phyloP scores from a whole-genome alignment of 78 protist species.

The Corallochytrium limacisporum region DNA sequence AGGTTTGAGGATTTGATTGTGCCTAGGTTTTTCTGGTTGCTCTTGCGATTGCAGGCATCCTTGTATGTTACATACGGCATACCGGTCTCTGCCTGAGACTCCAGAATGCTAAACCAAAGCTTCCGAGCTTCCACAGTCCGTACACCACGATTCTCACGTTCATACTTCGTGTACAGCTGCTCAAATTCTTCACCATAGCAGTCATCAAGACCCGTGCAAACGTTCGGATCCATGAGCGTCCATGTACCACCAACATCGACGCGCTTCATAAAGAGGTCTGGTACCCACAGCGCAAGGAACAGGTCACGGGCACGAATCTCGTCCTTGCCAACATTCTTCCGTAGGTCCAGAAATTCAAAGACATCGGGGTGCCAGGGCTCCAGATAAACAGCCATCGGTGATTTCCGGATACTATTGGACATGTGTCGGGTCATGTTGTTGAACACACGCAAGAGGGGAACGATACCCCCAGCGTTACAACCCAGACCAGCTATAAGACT shows the following conservation, averaged over 20 bases:
- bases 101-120: slow-evolving; percentile 83
- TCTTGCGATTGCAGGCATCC: slow-evolving; percentile 86
- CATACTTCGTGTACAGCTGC: slow-evolving; percentile 63
- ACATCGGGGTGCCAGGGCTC: slow-evolving; percentile 98
- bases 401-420: slow-evolving; percentile 67
- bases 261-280: slow-evolving; percentile 93
- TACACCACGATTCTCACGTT: neutral
- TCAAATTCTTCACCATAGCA: slow-evolving; percentile 73
- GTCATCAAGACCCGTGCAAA: slow-evolving; percentile 70
- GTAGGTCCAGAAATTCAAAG: slow-evolving; percentile 61
- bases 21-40: slow-evolving; percentile 82
- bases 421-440: slow-evolving; percentile 73
- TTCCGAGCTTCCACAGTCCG: slow-evolving; percentile 59
- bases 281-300: slow-evolving; percentile 92
- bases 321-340: slow-evolving; percentile 65
- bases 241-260: slow-evolving; percentile 69
- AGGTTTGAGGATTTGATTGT: slow-evolving; percentile 82
- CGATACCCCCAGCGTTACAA: slow-evolving; percentile 75
- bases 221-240: slow-evolving; percentile 86
- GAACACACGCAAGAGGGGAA: slow-evolving; percentile 93
- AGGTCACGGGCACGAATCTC: slow-evolving; percentile 83
- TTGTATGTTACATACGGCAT: slow-evolving; percentile 91
- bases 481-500: slow-evolving; percentile 74
- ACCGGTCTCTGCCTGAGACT: slow-evolving; percentile 92
- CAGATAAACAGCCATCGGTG: slow-evolving; percentile 87